Percentiles rank a stretch among this genome's conserved stretches.
phyloP scores from a whole-genome alignment of 305 asterid genomes.

The Solanum hybrid region DNA sequence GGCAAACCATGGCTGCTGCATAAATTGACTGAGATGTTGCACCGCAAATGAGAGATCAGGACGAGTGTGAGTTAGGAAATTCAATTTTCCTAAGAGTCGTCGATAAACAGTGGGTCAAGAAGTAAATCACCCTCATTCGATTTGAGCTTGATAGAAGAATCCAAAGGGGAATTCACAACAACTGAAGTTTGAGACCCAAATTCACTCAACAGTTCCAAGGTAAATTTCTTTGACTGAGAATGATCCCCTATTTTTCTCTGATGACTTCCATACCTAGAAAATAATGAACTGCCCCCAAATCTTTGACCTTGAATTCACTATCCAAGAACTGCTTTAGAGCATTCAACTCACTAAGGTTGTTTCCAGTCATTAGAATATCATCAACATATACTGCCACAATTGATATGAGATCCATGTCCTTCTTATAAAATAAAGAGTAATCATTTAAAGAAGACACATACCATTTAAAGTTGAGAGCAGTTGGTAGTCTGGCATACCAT shows the following conservation, averaged over 20 bases:
- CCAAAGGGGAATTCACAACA: background rate
- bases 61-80: no score
- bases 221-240: background rate
- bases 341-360: background rate
- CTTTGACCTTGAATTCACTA: background rate
- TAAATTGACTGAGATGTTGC: background rate
- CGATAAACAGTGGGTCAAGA: background rate
- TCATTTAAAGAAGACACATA: background rate
- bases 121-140: background rate
- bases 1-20: background rate
- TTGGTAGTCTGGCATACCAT: background rate
- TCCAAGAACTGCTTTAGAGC: background rate
- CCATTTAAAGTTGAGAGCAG: background rate
- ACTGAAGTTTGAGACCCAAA: no score
- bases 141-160: background rate
- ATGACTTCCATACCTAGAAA: background rate
- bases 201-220: background rate
- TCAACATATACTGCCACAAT: background rate
- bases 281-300: background rate
- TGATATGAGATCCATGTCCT: background rate
- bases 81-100: background rate
- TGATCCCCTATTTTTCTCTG: background rate
- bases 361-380: background rate
- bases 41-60: background rate
- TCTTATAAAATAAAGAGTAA: background rate